Conservation (phyloP, 345 rosid species). For the Gynandropsis gynandra region DNA sequence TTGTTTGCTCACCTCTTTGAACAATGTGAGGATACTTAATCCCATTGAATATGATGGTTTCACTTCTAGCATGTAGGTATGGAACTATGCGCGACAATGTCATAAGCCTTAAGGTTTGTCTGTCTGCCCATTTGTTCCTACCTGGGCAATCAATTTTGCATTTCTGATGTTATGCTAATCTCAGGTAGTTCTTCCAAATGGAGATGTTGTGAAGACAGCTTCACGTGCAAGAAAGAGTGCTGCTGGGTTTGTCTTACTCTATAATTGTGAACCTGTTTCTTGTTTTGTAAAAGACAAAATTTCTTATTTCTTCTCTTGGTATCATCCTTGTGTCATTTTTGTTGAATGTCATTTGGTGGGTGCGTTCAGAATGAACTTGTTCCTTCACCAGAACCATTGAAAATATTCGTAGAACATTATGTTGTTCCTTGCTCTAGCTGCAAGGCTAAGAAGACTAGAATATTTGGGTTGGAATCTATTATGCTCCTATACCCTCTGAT, state of each 20-base stretch:
- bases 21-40: constrained; percentile 14
- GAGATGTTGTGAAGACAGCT: constrained; percentile 91
- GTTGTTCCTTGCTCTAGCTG: no score
- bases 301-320: no score
- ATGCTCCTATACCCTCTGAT: background rate
- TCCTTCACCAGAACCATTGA: no score
- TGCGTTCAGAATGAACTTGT: no score
- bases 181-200: constrained; percentile 86
- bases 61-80: constrained; percentile 71
- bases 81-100: constrained; percentile 97
- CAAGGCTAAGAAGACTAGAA: no score
- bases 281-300: background rate
- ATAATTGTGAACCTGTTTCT: constrained; percentile 12
- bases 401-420: no score
- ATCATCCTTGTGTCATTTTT: no score
- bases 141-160: constrained; percentile 8
- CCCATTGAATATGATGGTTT: constrained; percentile 33
- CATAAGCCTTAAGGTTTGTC: constrained; percentile 76
- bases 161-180: constrained; percentile 26
- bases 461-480: no score
- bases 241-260: constrained; percentile 67
- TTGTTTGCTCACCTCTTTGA: background rate
- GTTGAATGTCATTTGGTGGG: no score
- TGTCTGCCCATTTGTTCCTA: constrained; percentile 17
- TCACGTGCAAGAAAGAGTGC: constrained; percentile 97